Conservation (phyloP, 768 basidiomycete genomes). For the Calocybe cyanea region DNA sequence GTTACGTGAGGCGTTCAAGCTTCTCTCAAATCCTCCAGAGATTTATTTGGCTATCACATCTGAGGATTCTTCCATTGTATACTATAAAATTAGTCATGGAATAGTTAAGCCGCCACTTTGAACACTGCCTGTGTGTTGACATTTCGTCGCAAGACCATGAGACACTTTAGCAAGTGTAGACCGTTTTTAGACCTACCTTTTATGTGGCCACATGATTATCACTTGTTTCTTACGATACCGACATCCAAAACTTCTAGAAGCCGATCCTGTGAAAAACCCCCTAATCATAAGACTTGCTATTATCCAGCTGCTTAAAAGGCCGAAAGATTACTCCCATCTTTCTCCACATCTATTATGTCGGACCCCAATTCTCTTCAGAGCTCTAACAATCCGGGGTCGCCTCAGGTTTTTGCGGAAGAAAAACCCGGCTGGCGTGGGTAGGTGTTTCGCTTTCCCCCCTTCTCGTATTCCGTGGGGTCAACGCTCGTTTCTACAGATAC, state of each 20-base stretch:
- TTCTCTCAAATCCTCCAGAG: conserved; percentile 41
- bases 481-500: too few relatives aligned
- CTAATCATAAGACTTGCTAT: background rate
- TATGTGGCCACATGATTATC: too few relatives aligned
- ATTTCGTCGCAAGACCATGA: background rate
- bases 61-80: conserved; percentile 79
- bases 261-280: too few relatives aligned
- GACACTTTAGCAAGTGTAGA: background rate
- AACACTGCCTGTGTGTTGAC: conserved; percentile 4
- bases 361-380: background rate
- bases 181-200: too few relatives aligned
- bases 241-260: too few relatives aligned
- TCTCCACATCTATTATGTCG: too few relatives aligned
- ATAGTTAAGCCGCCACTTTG: conserved; percentile 70
- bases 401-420: conserved; percentile 31
- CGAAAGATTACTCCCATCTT: background rate
- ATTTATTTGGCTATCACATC: conserved; percentile 70
- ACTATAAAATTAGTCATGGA: conserved; percentile 76
- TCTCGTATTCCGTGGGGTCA: too few relatives aligned
- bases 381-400: background rate
- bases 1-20: conserved; percentile 54
- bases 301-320: background rate
- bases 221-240: too few relatives aligned
- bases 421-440: conserved; percentile 37
- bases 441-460: too few relatives aligned